Evolutionary conservation across 176 grass and related monocot species (phyloP), one percentile per base, ranked within the genome.

Genomic region (Dactylis glomerata): DNA sequence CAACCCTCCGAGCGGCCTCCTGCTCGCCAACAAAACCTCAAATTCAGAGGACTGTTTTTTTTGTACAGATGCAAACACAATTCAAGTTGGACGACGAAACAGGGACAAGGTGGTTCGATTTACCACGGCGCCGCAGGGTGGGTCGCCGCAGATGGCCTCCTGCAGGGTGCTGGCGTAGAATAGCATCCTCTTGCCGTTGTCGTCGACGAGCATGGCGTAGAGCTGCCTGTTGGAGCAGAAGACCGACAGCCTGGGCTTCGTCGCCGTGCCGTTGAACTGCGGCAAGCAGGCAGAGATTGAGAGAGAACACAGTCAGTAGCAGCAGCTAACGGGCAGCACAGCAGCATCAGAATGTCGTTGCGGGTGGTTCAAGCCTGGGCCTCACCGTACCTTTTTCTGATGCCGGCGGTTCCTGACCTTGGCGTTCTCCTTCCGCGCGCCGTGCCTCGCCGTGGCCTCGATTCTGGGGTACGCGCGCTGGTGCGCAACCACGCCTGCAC

Each of bases 201-300:
- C 96, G 36, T 99, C 96, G 56, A 92, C 89, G 42, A 99, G 89
- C 91, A 95, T 89, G 66, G 93, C 91, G 58, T 96, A 94, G 33
- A 99, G 82, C 85, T 99, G 89, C 85, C 63, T 86, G 73, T 90
- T 91, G 17, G 96, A 94, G 85, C 96, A 99, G 79, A 99, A 99
- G 23, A 96, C 89, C 0, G 93, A 99, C 63, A 99, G 78, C 78
- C 93, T 86, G 56, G 96, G 96, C 82, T 92, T 99, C 34, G 54
- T 77, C 72, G 81, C 76, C 5, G 96, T 91, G 73, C 96, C 96
- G 50, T 96, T 91, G 71, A 92, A 98, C 96, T 98, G 86, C 15
- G 34, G 31, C 69, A 51, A 46, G 24, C 73, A 78, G 66, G n/a
- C 69, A 46, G 36, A 68, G 14, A 56, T 10, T 32, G 19, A 70